phyloP scores from a whole-genome alignment of 306 rosid genomes.

The Hippophae gyantsensis region DNA sequence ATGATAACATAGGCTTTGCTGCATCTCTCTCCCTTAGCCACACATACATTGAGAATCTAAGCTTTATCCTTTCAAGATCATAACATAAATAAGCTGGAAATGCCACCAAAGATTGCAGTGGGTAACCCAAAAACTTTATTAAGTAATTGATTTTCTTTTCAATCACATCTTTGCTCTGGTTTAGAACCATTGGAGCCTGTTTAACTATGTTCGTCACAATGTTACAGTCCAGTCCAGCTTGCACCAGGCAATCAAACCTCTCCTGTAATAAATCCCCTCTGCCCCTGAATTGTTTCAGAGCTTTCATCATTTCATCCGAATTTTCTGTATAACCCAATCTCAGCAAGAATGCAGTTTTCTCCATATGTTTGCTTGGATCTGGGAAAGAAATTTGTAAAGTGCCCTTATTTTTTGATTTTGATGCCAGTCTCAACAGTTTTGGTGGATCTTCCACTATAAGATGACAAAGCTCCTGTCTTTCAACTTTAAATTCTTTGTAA shows the following conservation, averaged over 20 bases:
- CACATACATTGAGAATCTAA: slow-evolving; percentile 55
- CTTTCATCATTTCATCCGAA: slow-evolving; percentile 73
- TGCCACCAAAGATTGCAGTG: slow-evolving; percentile 39
- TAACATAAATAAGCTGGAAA: slow-evolving; percentile 62
- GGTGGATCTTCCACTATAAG: slow-evolving; percentile 50
- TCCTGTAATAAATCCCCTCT: slow-evolving; percentile 78
- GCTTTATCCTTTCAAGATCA: slow-evolving; percentile 40
- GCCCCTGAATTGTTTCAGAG: slow-evolving; percentile 50
- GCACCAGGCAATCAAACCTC: slow-evolving; percentile 70
- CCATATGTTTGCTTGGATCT: slow-evolving; percentile 30
- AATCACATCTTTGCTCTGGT: slow-evolving; percentile 38
- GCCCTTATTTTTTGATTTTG: slow-evolving; percentile 26
- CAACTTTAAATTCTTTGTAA: slow-evolving; percentile 43
- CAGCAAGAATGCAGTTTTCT: slow-evolving; percentile 54
- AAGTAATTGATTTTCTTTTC: slow-evolving; percentile 55
- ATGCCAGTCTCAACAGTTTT: slow-evolving; percentile 40
- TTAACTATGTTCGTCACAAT: slow-evolving; percentile 36
- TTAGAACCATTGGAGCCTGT: slow-evolving; percentile 53
- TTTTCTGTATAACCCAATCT: slow-evolving; percentile 60
- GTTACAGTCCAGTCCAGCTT: slow-evolving; percentile 68
- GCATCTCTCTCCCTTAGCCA: slow-evolving; percentile 56
- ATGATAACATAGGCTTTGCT: slow-evolving; percentile 33
- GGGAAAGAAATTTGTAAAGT: slow-evolving; percentile 9
- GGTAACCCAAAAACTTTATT: slow-evolving; percentile 42
- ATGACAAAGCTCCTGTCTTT: slow-evolving; percentile 33